A percentile compares a stretch with the other conserved stretches of the same genome.
These are phyloP conservation scores for Cynanchum wilfordii DNA, from an alignment of 257 asterid species.

Conservation along the genomic window DNA sequence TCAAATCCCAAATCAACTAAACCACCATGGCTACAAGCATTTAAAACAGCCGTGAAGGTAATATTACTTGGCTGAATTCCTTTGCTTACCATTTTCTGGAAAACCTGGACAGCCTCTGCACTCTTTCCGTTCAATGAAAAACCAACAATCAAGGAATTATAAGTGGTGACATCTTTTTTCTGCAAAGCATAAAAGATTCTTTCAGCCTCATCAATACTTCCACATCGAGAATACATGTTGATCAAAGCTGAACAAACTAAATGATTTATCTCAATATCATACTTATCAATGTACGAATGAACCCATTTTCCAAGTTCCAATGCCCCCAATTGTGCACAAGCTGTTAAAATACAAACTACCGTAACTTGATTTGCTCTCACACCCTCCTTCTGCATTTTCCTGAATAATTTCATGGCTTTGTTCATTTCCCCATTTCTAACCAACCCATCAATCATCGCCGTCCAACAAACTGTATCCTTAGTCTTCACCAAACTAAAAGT, in stretches of 20 bases:
- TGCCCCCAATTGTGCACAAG: constrained; percentile 53
- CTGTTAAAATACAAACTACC: constrained; percentile 44
- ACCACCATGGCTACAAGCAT: constrained; percentile 56
- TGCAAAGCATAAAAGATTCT: constrained; percentile 27
- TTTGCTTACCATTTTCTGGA: constrained; percentile 32
- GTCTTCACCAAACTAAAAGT: constrained; percentile 24
- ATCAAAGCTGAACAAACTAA: constrained; percentile 49
- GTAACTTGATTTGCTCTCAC: constrained; percentile 46
- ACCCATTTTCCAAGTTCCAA: constrained; percentile 53
- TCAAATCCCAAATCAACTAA: constrained; percentile 36
- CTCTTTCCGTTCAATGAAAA: constrained; percentile 49
- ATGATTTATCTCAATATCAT: constrained; percentile 32
- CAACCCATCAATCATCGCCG: constrained; percentile 58
- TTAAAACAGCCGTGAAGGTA: constrained; percentile 42
- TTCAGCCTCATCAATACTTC: constrained; percentile 44
- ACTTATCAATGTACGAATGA: constrained; percentile 35
- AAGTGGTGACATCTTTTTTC: constrained; percentile 40
- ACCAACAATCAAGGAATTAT: constrained; percentile 46
- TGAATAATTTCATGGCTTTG: constrained; percentile 40
- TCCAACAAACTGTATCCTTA: constrained; percentile 60
- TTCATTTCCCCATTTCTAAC: constrained; percentile 46
- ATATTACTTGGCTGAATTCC: constrained; percentile 38
- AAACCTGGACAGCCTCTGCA: constrained; percentile 31
- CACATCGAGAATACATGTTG: constrained; percentile 53
- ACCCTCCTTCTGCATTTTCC: constrained; percentile 48